These are phyloP conservation scores for Boletus reticulatus DNA, from an alignment of 768 basidiomycete species.

Conservation along the genomic window DNA sequence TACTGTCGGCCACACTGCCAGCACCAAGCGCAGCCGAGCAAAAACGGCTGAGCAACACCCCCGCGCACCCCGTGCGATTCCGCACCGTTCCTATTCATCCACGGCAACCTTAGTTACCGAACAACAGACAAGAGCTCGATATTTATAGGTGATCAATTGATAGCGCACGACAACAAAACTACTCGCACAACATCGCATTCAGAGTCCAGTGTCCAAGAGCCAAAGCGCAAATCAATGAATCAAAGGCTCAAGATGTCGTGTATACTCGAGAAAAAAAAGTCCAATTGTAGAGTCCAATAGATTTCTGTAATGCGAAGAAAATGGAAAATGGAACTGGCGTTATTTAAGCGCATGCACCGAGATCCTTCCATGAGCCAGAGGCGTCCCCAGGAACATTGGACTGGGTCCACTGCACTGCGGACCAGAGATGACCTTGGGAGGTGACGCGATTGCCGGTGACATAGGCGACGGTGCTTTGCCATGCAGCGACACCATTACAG, in stretches of 20 bases:
- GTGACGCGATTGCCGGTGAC: conserved; percentile 14
- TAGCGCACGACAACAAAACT: neutral
- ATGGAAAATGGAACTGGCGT: neutral
- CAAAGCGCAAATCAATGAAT: neutral
- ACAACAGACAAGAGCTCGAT: neutral
- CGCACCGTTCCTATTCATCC: neutral
- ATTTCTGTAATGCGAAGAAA: neutral
- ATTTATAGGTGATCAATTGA: neutral
- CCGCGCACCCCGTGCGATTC: conserved; percentile 17
- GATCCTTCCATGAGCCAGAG: conserved; percentile 26
- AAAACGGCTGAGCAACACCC: conserved; percentile 9
- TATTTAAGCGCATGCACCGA: conserved; percentile 18
- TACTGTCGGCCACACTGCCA: neutral
- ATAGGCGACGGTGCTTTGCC: conserved; percentile 19
- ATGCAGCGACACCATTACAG: conserved; percentile 20
- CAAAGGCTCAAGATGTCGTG: neutral
- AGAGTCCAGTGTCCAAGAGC: neutral
- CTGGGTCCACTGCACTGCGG: conserved; percentile 22
- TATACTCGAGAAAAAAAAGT: neutral
- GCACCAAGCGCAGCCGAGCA: conserved; percentile 17
- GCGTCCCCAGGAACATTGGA: conserved; percentile 23
- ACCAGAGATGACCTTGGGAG: conserved; percentile 18
- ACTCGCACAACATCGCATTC: neutral
- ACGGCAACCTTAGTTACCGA: neutral
- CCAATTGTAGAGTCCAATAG: neutral